Evolutionary conservation across 2,329 filamentous ascomycete genomes (phyloP).

Genomic region (Aureobasidium mangrovei): DNA sequence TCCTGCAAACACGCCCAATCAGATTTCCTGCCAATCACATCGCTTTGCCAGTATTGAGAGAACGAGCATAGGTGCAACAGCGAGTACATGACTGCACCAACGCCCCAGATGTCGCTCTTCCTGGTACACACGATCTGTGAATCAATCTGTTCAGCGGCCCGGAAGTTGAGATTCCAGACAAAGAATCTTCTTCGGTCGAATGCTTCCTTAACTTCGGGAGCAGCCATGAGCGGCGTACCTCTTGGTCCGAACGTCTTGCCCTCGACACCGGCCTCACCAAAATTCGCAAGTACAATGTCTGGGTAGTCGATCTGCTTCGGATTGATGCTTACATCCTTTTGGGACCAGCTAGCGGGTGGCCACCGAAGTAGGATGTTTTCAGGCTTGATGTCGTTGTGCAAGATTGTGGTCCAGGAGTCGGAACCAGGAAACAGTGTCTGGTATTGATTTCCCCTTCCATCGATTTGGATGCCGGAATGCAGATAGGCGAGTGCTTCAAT

Average conservation of each 20-base stretch:
- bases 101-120: not conserved
- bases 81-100: not conserved
- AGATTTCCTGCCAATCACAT: too few species aligned
- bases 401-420: constrained; percentile 11
- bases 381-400: constrained; percentile 21
- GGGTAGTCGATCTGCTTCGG: not conserved
- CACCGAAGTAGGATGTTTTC: constrained; percentile 4
- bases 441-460: not conserved
- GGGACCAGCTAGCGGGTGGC: not conserved
- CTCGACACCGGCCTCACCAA: not conserved
- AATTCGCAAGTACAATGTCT: not conserved
- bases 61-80: too few species aligned
- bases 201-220: not conserved
- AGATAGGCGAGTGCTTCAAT: constrained; percentile 16
- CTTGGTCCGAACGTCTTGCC: not conserved
- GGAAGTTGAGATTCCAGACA: not conserved
- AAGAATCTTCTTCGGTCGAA: not conserved
- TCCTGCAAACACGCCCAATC: too few species aligned
- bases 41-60: too few species aligned
- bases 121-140: not conserved
- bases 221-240: not conserved
- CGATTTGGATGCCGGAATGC: constrained; percentile 15
- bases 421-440: not conserved
- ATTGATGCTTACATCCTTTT: too few species aligned
- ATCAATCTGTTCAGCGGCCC: not conserved